Evolutionary conservation across 2,329 filamentous ascomycete genomes (phyloP).

Genomic region (Fusarium oxysporum): DNA sequence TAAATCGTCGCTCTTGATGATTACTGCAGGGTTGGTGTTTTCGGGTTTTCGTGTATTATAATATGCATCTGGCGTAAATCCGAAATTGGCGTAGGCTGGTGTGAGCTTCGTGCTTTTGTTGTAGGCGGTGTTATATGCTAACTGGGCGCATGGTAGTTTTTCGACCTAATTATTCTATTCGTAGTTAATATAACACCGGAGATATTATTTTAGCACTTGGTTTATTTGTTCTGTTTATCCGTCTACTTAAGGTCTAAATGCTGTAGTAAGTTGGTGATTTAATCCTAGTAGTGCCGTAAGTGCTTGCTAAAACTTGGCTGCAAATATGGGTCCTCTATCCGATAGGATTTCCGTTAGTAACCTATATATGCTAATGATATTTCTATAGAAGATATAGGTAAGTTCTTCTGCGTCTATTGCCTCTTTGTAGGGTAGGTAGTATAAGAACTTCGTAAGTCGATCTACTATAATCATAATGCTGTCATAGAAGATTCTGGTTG

Average conservation of each 20-base stretch:
- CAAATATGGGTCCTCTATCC: not conserved
- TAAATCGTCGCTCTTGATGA: rapidly evolving
- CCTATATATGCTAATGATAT: rapidly evolving
- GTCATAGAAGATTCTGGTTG: not conserved
- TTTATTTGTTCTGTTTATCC: too few relatives aligned
- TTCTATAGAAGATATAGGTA: not conserved
- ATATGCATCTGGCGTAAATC: rapidly evolving
- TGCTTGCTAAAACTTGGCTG: not conserved
- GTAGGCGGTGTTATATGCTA: not conserved
- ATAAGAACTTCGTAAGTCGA: not conserved
- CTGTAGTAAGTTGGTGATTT: not conserved
- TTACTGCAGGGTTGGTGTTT: too few relatives aligned
- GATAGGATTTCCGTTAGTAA: rapidly evolving
- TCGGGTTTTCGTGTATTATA: too few relatives aligned
- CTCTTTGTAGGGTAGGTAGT: not conserved
- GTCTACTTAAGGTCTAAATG: too few relatives aligned
- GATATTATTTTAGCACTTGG: too few relatives aligned
- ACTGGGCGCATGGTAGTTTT: rapidly evolving
- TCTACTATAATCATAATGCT: not conserved
- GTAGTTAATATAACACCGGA: not conserved
- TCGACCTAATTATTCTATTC: rapidly evolving
- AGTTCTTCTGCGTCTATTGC: not conserved
- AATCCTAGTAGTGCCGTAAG: not conserved
- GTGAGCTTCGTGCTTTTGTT: not conserved
- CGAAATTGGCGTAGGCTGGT: rapidly evolving